phyloP scores from a whole-genome alignment of 2,329 filamentous ascomycete genomes.

The Aspergillus sp. region DNA sequence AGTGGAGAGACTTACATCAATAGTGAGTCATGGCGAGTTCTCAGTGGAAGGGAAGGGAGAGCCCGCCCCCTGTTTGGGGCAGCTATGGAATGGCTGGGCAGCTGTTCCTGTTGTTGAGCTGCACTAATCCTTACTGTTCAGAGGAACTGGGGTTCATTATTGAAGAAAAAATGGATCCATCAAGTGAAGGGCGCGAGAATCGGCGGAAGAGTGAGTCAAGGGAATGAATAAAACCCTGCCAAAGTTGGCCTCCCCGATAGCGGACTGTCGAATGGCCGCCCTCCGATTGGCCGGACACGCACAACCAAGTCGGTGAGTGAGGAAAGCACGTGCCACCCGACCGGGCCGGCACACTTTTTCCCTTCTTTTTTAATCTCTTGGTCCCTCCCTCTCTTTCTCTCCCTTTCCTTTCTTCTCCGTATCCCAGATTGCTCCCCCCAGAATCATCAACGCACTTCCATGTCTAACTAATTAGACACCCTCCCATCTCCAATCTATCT shows the following conservation, averaged over 20 bases:
- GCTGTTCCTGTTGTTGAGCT: not conserved
- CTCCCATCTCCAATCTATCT: not conserved
- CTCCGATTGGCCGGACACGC: slow-evolving; percentile 28
- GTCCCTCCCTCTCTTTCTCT: slow-evolving; percentile 15
- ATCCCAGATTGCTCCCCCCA: slow-evolving; percentile 8
- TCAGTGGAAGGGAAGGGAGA: not conserved
- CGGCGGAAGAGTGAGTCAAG: slow-evolving; percentile 1
- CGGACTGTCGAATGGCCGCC: slow-evolving; percentile 13
- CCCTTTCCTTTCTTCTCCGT: slow-evolving; percentile 14
- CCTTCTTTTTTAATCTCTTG: slow-evolving; percentile 12
- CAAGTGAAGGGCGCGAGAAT: not conserved
- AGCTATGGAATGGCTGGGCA: not conserved
- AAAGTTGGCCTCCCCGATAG: slow-evolving; percentile 19
- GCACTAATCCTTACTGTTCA: not conserved
- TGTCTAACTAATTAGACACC: slow-evolving; percentile 31
- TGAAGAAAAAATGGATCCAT: not conserved
- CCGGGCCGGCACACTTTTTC: slow-evolving; percentile 24
- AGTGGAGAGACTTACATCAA: slow-evolving; percentile 2
- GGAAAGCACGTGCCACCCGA: slow-evolving; percentile 28
- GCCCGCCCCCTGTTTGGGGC: not conserved
- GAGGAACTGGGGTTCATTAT: not conserved
- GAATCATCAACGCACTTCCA: slow-evolving; percentile 8
- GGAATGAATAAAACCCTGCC: slow-evolving; percentile 8
- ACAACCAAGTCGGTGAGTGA: slow-evolving; percentile 28
- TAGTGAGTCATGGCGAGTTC: not conserved